Conservation (phyloP, 1,284 basidiomycete species). For the Singerocomus inundabilis region DNA sequence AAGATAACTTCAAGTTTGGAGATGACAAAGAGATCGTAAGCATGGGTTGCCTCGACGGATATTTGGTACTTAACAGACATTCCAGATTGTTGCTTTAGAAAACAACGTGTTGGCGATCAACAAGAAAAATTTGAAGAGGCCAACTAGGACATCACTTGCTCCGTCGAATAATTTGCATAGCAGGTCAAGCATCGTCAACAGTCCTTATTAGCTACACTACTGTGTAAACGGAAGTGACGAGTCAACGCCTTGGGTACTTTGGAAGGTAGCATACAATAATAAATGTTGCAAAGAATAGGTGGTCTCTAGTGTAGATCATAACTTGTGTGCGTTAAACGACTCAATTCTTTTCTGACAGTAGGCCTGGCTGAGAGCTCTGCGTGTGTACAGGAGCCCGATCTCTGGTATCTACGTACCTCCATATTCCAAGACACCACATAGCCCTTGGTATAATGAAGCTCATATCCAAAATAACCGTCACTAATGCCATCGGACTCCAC, state of each 20-base stretch:
- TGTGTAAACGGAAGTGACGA: slow-evolving; percentile 4
- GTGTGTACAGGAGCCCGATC: slow-evolving; percentile 37
- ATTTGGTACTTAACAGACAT: slow-evolving; percentile 1
- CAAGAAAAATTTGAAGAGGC: slow-evolving; percentile 88
- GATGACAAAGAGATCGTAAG: slow-evolving; percentile 92
- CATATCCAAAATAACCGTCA: slow-evolving; percentile 61
- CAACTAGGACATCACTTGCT: slow-evolving; percentile 78
- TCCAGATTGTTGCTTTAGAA: slow-evolving; percentile 87
- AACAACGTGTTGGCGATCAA: slow-evolving; percentile 94
- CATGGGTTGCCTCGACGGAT: slow-evolving; percentile 5
- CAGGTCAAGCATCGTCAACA: slow-evolving; percentile 66
- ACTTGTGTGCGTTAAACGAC: slow-evolving; percentile 25
- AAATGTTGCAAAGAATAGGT: neutral
- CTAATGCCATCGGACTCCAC: slow-evolving; percentile 70
- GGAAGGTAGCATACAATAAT: neutral
- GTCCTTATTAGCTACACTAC: slow-evolving; percentile 53
- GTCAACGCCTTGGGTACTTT: no score
- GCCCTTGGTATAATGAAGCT: slow-evolving; percentile 64
- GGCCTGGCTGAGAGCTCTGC: neutral
- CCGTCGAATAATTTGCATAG: slow-evolving; percentile 44
- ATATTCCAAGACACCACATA: slow-evolving; percentile 71
- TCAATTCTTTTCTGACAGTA: slow-evolving; percentile 18
- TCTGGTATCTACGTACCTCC: slow-evolving; percentile 64
- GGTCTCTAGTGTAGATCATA: slow-evolving; percentile 3
- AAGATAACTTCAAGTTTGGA: slow-evolving; percentile 95